phyloP scores from a whole-genome alignment of 2,329 filamentous ascomycete genomes.

The Cadophora malorum region DNA sequence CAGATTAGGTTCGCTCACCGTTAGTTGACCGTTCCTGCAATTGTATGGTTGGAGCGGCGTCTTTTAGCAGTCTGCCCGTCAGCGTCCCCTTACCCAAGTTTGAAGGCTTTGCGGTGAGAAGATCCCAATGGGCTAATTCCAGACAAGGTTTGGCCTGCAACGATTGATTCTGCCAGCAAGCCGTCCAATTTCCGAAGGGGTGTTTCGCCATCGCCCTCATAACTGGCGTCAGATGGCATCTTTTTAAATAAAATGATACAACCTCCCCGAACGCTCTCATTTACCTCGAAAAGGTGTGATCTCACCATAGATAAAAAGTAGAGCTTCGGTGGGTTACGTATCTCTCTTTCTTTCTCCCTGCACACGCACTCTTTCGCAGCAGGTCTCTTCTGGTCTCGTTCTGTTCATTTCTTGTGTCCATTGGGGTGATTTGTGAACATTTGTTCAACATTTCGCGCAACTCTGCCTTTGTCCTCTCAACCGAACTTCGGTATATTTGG shows the following conservation, averaged over 20 bases:
- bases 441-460: background rate
- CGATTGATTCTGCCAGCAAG: slow-evolving; percentile 18
- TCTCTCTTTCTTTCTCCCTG: background rate
- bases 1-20: slow-evolving; percentile 5
- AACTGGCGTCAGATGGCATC: slow-evolving; percentile 34
- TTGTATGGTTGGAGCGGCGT: slow-evolving; percentile 6
- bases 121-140: background rate
- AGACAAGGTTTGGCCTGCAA: slow-evolving; percentile 21
- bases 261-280: slow-evolving; percentile 22
- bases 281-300: slow-evolving; percentile 10
- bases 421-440: background rate
- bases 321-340: slow-evolving; percentile 15
- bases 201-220: slow-evolving; percentile 29
- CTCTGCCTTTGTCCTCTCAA: background rate
- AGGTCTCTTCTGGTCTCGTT: slow-evolving; percentile 2
- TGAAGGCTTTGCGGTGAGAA: slow-evolving; percentile 21
- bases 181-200: background rate
- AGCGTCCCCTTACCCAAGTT: background rate
- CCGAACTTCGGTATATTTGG: background rate
- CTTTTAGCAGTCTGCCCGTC: background rate
- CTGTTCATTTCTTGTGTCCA: background rate
- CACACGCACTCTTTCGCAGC: background rate
- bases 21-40: background rate
- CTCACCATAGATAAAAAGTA: slow-evolving; percentile 19
- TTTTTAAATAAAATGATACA: slow-evolving; percentile 34